These are phyloP conservation scores for Achaetomium macrosporum DNA, from an alignment of 2,329 filamentous ascomycete species.

Conservation along the genomic window DNA sequence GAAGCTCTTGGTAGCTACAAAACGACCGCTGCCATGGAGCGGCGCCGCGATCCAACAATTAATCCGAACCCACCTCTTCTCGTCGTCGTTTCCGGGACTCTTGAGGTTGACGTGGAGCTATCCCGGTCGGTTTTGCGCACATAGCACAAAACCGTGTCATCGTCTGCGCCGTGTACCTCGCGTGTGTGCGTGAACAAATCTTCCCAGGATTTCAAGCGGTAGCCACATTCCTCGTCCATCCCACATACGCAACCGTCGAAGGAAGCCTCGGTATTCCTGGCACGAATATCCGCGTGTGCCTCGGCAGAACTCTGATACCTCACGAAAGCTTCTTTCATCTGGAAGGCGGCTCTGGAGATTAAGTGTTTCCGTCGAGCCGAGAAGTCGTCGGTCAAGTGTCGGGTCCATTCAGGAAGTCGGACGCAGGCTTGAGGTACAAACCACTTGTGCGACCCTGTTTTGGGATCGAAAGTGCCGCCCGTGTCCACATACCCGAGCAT, in stretches of 20 bases:
- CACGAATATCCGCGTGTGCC: background rate
- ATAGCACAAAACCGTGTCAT: no score
- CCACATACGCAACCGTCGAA: background rate
- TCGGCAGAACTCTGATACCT: background rate
- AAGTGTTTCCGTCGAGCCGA: background rate
- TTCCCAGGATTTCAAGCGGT: background rate
- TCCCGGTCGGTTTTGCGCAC: no score
- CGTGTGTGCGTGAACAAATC: background rate
- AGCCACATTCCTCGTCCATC: background rate
- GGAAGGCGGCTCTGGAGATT: background rate
- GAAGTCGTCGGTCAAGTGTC: background rate
- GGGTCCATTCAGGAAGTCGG: constrained; percentile 1
- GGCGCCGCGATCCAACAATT: no score
- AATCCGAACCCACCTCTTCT: no score
- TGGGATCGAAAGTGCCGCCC: background rate
- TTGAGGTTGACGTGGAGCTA: no score
- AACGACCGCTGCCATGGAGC: no score
- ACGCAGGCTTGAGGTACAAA: background rate
- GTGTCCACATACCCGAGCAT: constrained; percentile 2
- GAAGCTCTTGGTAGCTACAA: no score
- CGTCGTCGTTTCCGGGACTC: no score
- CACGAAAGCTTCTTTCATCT: constrained; percentile 3
- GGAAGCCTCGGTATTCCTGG: background rate
- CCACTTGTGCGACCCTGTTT: background rate
- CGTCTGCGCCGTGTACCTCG: no score